Evolutionary conservation across 2,329 filamentous ascomycete genomes (phyloP).

Genomic region (Talaromyces rugulosus): DNA sequence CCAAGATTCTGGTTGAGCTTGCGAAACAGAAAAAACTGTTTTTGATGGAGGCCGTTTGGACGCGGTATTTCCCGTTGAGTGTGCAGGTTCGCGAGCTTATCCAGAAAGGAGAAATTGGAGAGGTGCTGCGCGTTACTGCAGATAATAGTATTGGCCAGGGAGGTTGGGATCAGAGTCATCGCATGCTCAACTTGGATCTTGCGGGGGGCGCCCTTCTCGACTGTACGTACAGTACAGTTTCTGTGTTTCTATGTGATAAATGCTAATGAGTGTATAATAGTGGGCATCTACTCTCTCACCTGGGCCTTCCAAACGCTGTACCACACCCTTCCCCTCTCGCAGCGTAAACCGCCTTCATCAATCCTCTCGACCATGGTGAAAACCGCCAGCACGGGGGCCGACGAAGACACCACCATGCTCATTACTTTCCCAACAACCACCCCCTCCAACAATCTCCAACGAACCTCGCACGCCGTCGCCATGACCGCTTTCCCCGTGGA

Average conservation of each 20-base stretch:
- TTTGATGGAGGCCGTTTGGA: slow-evolving; percentile 89
- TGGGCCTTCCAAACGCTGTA: slow-evolving; percentile 91
- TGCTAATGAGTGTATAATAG: slow-evolving; percentile 20
- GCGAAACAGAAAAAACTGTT: slow-evolving; percentile 70
- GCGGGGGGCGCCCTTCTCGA: slow-evolving; percentile 81
- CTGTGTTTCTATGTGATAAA: background rate
- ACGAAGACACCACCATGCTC: slow-evolving; percentile 74
- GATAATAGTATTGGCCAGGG: slow-evolving; percentile 63
- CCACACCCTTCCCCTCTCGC: slow-evolving; percentile 62
- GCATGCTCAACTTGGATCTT: slow-evolving; percentile 79
- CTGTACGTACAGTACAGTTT: slow-evolving; percentile 35
- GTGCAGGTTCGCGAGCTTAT: slow-evolving; percentile 59
- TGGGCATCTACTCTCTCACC: slow-evolving; percentile 83
- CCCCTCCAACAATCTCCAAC: slow-evolving; percentile 35
- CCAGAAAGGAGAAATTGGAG: slow-evolving; percentile 58
- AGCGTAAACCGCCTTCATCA: slow-evolving; percentile 61
- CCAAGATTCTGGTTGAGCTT: slow-evolving; percentile 65
- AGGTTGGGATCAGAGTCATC: slow-evolving; percentile 58
- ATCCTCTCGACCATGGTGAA: slow-evolving; percentile 68
- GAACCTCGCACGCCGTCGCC: slow-evolving; percentile 65
- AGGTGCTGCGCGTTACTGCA: slow-evolving; percentile 53
- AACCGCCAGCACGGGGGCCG: slow-evolving; percentile 67
- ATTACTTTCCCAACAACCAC: slow-evolving; percentile 65
- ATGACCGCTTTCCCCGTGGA: slow-evolving; percentile 61
- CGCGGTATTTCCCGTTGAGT: slow-evolving; percentile 79